Evolutionary conservation across 805 yeast genomes (phyloP), one percentile per base, ranked within the genome.

Genomic region (Candida multigemmis): DNA sequence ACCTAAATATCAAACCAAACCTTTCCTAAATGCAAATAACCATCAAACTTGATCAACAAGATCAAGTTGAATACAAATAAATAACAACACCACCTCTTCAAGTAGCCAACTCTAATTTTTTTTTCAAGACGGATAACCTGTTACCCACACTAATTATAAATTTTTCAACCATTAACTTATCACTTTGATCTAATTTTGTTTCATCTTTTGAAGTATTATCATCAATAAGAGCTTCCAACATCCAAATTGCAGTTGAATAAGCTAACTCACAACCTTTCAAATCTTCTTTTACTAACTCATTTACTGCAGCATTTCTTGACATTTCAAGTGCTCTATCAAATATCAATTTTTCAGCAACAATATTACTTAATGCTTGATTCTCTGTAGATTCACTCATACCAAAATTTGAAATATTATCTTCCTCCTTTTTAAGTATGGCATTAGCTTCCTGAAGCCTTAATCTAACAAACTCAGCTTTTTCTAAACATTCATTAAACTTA

Each of bases 271-370:
- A 87, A 5, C 80, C 81, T 12, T 63, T 59, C 26, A 82, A 49
- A 44, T 79, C 86, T 30, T 74, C 79, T 23, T 82, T 82, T 21
- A 68, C 71, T 41, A 86, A 63, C 54, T 89, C 98, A 47, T 79
- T 76, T 30, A 81, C 78, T 0, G 97, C 97, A 1, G 97, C 95
- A 26, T 74, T 75, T 41, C 94, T 72, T 3, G 95, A 82, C 62
- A 87, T 83, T 44, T 89, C 97, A 44, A 89, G 66, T 2, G 97
- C 96, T 25, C 97, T 66, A 42, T 91, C 96, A 54, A 89, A 91
- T 14, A 87, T 73, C 37, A 87, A 64, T 46, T 82, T 82, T 50
- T 89, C 96, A 3, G 94, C 84, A 29, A 77, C 67, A 5, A 76
- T 65, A 28, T 47, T 40, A 13, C 28, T 28, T 10, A 9, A 6